Conservation (phyloP, 768 basidiomycete genomes). For the Mycena chlorophos region DNA sequence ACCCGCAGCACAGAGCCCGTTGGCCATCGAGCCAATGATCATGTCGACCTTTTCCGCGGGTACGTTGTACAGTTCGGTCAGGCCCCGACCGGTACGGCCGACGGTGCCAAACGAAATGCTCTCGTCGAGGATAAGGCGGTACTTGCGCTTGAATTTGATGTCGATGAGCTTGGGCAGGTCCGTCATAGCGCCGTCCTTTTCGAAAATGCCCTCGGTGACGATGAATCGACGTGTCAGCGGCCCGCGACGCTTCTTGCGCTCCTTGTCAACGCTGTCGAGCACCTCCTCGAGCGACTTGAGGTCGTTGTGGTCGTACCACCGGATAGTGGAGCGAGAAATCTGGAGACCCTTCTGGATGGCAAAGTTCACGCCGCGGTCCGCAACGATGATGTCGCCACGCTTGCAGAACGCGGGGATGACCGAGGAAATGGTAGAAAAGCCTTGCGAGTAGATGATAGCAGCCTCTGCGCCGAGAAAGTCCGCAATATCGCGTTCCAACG, state of each 20-base stretch:
- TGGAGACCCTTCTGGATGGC: constrained; percentile 95
- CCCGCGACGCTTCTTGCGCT: constrained; percentile 77
- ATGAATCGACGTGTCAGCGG: constrained; percentile 92
- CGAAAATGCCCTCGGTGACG: constrained; percentile 95
- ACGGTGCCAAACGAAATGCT: constrained; percentile 91
- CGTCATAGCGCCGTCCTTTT: constrained; percentile 89
- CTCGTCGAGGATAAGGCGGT: constrained; percentile 92
- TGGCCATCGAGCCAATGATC: constrained; percentile 88
- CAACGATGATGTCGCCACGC: constrained; percentile 96
- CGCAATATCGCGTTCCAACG: constrained; percentile 85
- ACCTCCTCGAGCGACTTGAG: constrained; percentile 88
- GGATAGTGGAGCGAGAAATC: constrained; percentile 85
- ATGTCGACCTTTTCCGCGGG: constrained; percentile 91
- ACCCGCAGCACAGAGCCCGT: constrained; percentile 77
- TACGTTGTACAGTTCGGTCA: constrained; percentile 93
- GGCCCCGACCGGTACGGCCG: constrained; percentile 89
- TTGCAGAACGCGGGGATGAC: constrained; percentile 98
- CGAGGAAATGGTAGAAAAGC: constrained; percentile 87
- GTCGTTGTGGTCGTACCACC: constrained; percentile 98
- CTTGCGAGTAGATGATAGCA: constrained; percentile 91
- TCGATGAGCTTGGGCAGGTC: constrained; percentile 93
- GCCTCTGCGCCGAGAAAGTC: constrained; percentile 88
- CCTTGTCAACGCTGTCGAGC: constrained; percentile 80
- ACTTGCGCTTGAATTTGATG: constrained; percentile 94
- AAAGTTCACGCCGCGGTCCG: constrained; percentile 94